Evolutionary conservation across 345 rosid genomes (phyloP), one percentile per base, ranked within the genome.

Genomic region (Bruguiera gymnorhiza): DNA sequence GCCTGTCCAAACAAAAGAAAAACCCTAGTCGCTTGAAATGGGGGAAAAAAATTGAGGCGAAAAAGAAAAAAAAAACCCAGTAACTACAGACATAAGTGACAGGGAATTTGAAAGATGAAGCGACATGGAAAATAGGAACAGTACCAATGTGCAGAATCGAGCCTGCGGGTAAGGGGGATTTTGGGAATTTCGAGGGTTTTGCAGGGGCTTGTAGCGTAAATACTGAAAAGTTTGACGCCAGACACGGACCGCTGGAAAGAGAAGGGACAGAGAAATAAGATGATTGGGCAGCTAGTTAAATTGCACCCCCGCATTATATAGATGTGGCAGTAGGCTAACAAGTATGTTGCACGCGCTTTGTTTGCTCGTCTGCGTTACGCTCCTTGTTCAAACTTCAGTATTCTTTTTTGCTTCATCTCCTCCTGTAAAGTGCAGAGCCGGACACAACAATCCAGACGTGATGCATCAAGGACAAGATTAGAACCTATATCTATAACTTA

Each of bases 141-240:
- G 59, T 26, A 55, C 59, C 59, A 55, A 21, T 5, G 59, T n/a
- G 29, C 10, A 21, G 59, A 55, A 55, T 55, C 15, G 29, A 1
- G 59, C 15, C 0, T 21, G 29, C 26, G 5, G 27, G 11, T 55
- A 23, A 5, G 29, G 54, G 37, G 62, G 11, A 4, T 48, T 78
- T n/a, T 61, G 53, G 60, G 29, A 29, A 73, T 75, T 75, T 75
- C 62, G 32, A 78, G 75, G 77, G 74, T 75, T 75, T 64, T 75
- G 65, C 23, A 60, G 34, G 73, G 70, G 76, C 21, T 61, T 8
- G 10, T 36, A 73, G 72, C 55, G 81, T 23, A 66, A 83, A 63
- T 75, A 57, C 66, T 6, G 73, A 63, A 65, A 71, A 59, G 67
- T 73, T 43, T 51, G 70, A 73, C 60, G 30, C n/a, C 26, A 23